Percentiles rank a stretch among this genome's conserved stretches.
Conservation (phyloP, 768 basidiomycete species). For the Termitomyces sp. region DNA sequence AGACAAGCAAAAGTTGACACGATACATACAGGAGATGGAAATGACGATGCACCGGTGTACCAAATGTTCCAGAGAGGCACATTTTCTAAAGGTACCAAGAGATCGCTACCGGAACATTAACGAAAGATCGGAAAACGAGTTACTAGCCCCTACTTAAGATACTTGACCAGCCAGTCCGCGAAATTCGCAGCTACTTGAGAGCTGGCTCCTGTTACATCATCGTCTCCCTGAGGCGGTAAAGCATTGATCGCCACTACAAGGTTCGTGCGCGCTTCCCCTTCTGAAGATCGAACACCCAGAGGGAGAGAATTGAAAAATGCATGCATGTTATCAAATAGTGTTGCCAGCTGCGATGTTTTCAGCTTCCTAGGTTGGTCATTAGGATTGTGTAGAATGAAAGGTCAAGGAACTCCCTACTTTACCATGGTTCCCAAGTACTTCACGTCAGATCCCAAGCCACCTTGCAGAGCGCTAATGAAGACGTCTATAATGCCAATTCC, state of each 20-base stretch:
- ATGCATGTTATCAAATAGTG: slow-evolving; percentile 41
- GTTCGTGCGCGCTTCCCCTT: slow-evolving; percentile 28
- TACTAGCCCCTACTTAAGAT: slow-evolving; percentile 44
- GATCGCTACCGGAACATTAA: slow-evolving; percentile 31
- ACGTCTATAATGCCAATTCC: slow-evolving; percentile 30
- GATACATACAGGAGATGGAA: slow-evolving; percentile 60
- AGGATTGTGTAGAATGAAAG: neutral
- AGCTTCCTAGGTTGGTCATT: slow-evolving; percentile 35
- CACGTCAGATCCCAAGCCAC: slow-evolving; percentile 40
- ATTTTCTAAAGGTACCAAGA: slow-evolving; percentile 48
- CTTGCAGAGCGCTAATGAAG: slow-evolving; percentile 46
- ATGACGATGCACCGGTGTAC: slow-evolving; percentile 65
- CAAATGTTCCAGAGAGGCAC: slow-evolving; percentile 65
- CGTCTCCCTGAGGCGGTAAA: slow-evolving; percentile 14
- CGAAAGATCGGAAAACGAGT: neutral
- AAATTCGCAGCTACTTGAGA: slow-evolving; percentile 28
- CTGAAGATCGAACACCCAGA: slow-evolving; percentile 28
- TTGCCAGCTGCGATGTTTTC: slow-evolving; percentile 26
- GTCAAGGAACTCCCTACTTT: slow-evolving; percentile 35
- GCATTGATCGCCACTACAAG: slow-evolving; percentile 21
- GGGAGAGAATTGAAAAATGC: slow-evolving; percentile 36
- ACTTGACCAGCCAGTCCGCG: slow-evolving; percentile 50
- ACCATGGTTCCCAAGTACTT: slow-evolving; percentile 46
- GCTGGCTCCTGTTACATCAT: slow-evolving; percentile 15
- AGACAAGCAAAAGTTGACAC: neutral